Base-by-base conservation (phyloP, 169 alveolate species). In the Theileria equi region DNA sequence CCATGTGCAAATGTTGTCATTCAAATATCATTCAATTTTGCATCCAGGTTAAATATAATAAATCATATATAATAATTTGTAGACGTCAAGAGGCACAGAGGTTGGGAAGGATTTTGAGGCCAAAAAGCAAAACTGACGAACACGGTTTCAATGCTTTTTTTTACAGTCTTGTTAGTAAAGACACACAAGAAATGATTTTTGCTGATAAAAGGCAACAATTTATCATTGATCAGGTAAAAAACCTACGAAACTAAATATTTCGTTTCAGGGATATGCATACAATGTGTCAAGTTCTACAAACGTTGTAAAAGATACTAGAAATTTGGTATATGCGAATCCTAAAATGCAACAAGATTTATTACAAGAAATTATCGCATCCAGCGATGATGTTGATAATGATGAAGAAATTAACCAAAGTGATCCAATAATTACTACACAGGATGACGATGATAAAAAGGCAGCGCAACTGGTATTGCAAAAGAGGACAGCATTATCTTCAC, bases 1-100 rank as follows among this genome's bases (percentile, higher is more conserved):
- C 99, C 99, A 6, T 88, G 94, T 36, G 99, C 99, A 2, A 97
- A 95, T 80, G 99, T 98, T 11, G 98, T 97, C 48, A 98, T 98
- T 36, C 98, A 98, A 83, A 95, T 98, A 32, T 92, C 98, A 44
- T 96, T 97, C 59, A 97, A 96, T 81, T 96, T 95, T 80, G 99
- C 98, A 7, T 93, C 99, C 10, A 55, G 66, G 66, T 55, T 38
- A 38, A 13, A 55, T n/a, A 26, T 17, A 43, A 13, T 3, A n/a
- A 7, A 11, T 11, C 16, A 3, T 25, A 4, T 43, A 3, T 19
- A 55, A n/a, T 29, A 13, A 55, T 3, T n/a, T 36, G 29, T 55
- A 86, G 99, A 80, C 90, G 99, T 55, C 98, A 98, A 80, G 99
- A 98, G 88, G 99, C 99, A 0, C 98, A 98, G 84, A 88, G 99